phyloP scores from a whole-genome alignment of 179 eudicot genomes.

The Silene noctiflora region DNA sequence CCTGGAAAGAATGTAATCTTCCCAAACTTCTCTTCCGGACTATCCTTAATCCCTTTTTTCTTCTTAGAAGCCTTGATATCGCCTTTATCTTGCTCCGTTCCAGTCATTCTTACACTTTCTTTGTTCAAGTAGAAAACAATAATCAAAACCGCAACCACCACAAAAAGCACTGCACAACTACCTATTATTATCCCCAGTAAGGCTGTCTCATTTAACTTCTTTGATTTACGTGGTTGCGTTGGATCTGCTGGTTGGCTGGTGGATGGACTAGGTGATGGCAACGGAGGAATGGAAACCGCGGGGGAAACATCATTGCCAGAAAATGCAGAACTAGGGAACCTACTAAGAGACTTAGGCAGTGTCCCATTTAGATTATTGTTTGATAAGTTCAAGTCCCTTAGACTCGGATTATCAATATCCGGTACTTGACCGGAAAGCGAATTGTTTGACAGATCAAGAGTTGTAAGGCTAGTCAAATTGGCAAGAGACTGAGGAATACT shows the following conservation, averaged over 20 bases:
- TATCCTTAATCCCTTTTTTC: conserved; percentile 31
- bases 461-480: conserved; percentile 45
- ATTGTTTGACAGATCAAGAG: conserved; percentile 64
- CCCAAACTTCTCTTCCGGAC: conserved; percentile 36
- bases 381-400: conserved; percentile 52
- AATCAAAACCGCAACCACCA: conserved; percentile 38
- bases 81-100: conserved; percentile 23
- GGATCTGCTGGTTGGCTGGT: background rate
- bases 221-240: conserved; percentile 13
- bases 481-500: conserved; percentile 43
- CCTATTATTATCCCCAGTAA: conserved; percentile 55
- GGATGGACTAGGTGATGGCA: conserved; percentile 38
- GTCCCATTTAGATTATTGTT: conserved; percentile 61
- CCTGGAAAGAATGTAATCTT: conserved; percentile 68
- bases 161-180: conserved; percentile 32
- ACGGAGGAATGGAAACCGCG: conserved; percentile 29
- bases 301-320: conserved; percentile 48
- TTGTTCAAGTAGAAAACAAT: conserved; percentile 37
- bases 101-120: conserved; percentile 9
- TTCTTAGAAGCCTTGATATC: conserved; percentile 25
- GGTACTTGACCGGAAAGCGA: conserved; percentile 70
- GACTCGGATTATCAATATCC: conserved; percentile 41
- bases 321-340: conserved; percentile 61
- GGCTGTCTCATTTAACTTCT: conserved; percentile 41
- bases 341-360: conserved; percentile 53